phyloP scores from a whole-genome alignment of 306 rosid species.

The Boehmeria nivea region DNA sequence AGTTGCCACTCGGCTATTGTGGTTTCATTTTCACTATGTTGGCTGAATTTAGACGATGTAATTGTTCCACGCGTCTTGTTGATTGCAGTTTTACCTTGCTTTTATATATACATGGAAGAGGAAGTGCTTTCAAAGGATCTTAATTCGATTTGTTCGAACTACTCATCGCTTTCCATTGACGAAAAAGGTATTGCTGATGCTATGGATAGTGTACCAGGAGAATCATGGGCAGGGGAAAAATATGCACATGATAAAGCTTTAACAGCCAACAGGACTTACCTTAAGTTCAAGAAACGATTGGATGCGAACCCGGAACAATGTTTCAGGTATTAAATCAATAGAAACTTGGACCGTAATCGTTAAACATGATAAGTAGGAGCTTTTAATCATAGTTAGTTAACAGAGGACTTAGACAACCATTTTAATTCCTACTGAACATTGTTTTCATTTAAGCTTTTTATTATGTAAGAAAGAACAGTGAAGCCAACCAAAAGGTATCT shows the following conservation, averaged over 20 bases:
- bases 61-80: slow-evolving; percentile 12
- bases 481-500: not conserved
- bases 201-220: slow-evolving; percentile 47
- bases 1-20: no score
- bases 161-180: slow-evolving; percentile 56
- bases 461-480: not conserved
- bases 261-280: slow-evolving; percentile 76
- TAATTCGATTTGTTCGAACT: slow-evolving; percentile 47
- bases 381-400: not conserved
- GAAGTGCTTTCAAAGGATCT: slow-evolving; percentile 43
- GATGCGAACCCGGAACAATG: slow-evolving; percentile 82
- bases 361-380: not conserved
- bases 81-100: slow-evolving; percentile 81
- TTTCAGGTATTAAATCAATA: slow-evolving; percentile 50
- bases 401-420: no score
- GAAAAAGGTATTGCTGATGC: slow-evolving; percentile 27
- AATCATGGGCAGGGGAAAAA: slow-evolving; percentile 61
- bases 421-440: not conserved
- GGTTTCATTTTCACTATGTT: not conserved
- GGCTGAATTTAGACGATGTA: no score
- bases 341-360: not conserved
- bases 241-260: slow-evolving; percentile 86
- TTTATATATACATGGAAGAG: slow-evolving; percentile 58
- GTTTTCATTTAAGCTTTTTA: not conserved
- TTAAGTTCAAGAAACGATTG: slow-evolving; percentile 80